Evolutionary conservation across 1,284 basidiomycete genomes (phyloP).

Genomic region (Peniophora sp.): DNA sequence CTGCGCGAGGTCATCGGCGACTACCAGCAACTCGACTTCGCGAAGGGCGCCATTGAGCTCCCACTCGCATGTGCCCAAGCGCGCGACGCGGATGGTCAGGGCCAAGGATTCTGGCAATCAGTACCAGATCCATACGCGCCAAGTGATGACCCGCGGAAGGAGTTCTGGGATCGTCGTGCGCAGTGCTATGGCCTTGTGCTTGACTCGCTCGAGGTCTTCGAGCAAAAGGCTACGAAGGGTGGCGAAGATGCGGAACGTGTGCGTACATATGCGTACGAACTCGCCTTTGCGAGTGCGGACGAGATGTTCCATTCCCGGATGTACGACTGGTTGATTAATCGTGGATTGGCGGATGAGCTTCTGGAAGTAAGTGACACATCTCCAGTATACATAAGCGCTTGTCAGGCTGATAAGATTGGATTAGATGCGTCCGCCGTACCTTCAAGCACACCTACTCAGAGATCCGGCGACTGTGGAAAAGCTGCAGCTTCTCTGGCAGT

Average conservation of each 20-base stretch:
- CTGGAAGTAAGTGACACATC: constrained; percentile 80
- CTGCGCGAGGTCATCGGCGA: constrained; percentile 81
- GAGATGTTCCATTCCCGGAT: constrained; percentile 91
- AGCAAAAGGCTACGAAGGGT: constrained; percentile 42
- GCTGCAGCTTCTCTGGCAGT: constrained; percentile 92
- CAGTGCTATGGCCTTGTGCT: constrained; percentile 81
- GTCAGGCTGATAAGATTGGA: no score
- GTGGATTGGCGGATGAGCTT: constrained; percentile 80
- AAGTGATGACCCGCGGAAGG: constrained; percentile 47
- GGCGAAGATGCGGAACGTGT: constrained; percentile 56
- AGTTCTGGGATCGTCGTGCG: constrained; percentile 53
- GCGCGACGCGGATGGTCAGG: constrained; percentile 73
- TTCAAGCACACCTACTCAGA: constrained; percentile 82
- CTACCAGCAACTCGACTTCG: constrained; percentile 78
- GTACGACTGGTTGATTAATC: constrained; percentile 88
- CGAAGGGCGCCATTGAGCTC: constrained; percentile 82
- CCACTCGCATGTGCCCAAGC: constrained; percentile 80
- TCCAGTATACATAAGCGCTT: no score
- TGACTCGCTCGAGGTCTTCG: constrained; percentile 76
- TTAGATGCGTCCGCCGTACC: constrained; percentile 74
- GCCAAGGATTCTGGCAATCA: constrained; percentile 71
- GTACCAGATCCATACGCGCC: not conserved
- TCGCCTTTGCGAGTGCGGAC: constrained; percentile 81
- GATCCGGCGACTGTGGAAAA: constrained; percentile 79
- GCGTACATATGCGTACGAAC: constrained; percentile 67